Evolutionary conservation across 805 yeast species (phyloP), one percentile per base, ranked within the genome.

Genomic region (Suhomyces vadensis): DNA sequence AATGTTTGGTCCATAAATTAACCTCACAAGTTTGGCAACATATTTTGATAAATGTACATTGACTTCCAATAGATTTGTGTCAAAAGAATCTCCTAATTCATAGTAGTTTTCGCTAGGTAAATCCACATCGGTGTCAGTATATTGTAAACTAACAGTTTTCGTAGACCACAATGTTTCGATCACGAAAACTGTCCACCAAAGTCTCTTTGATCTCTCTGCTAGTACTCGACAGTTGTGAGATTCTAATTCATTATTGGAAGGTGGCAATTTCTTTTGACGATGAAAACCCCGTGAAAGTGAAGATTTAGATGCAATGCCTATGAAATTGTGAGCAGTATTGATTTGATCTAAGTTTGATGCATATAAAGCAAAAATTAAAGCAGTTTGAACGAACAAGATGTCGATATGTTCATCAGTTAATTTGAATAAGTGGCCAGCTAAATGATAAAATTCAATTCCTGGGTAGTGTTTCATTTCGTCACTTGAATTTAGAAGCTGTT

Each of bases 151-250:
- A 16, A 69, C 67, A 2, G 74, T 64, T 41, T 64, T 63, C 3
- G 73, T 58, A 2, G 74, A 64, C 74, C 74, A 70, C 8, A 63
- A 56, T 5, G 65, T 62, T 50, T 71, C 75, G 27, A 66, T 60
- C 9, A 69, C 63, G 44, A 66, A 71, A 1, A 67, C 60, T 2
- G 73, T 58, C 75, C 75, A 71, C 73, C 74, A 71, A 19, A 71
- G 44, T 22, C 74, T 57, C 45, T 68, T 69, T 6, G 59, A 52
- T 40, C 63, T 66, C 37, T 69, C 74, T 8, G 47, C 48, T 7
- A 22, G 25, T 6, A 44, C 36, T 13, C 39, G 44, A 24, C 39
- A 47, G 14, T 16, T 8, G 14, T 24, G 39, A 29, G 14, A 26
- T 7, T 40, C 49, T 8, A 16, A 39, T 5, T 40, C 39, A 23